Base-by-base conservation (phyloP, 2,329 filamentous ascomycete species). In the Colletotrichum acutatum region DNA sequence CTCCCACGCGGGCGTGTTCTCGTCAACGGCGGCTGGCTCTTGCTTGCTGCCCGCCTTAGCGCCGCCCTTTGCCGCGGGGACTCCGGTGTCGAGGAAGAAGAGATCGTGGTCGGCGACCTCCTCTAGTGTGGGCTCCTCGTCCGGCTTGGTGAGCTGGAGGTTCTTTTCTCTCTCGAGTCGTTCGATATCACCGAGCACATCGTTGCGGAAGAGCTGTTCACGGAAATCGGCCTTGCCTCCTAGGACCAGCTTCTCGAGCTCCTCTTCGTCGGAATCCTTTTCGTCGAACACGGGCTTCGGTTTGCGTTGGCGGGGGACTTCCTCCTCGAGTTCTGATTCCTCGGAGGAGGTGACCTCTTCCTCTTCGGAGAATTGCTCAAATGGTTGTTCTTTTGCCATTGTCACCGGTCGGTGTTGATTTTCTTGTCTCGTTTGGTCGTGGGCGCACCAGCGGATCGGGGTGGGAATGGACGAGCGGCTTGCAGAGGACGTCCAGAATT, bases 231-330 rank as follows among this genome's bases (percentile, higher is more conserved):
- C 89, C 59, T 92, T 91, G 83, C 97, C 94, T 68, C 97, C 97
- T 74, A 99, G 94, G 4, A 99, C 93, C 74, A 98, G 86, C 76
- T 92, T 90, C 84, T 98, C 96, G 34, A 98, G 90, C 80, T 96
- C 94, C 79, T 93, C 91, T 81, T 98, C 95, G 65, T 93, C 91
- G 16, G 91, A 91, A 80, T 97, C 95, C 80, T 96, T 97, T 63
- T 93, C 92, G 67, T 80, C 82, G 66, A 83, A 76, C 63, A 67
- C 65, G 70, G 71, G 76, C 34, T 75, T 77, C 56, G 71, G 70
- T 52, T 72, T 70, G 70, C 77, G 68, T 76, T 75, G 68, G 75
- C 77, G 67, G 37, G 72, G 73, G 37, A 74, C 76, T 56, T 76
- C 75, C 24, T 78, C 77, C 61, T 79, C 78, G 32, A 79, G 71